These are phyloP conservation scores for Jatropha multifida DNA, from an alignment of 441 rosid species.

Conservation along the genomic window DNA sequence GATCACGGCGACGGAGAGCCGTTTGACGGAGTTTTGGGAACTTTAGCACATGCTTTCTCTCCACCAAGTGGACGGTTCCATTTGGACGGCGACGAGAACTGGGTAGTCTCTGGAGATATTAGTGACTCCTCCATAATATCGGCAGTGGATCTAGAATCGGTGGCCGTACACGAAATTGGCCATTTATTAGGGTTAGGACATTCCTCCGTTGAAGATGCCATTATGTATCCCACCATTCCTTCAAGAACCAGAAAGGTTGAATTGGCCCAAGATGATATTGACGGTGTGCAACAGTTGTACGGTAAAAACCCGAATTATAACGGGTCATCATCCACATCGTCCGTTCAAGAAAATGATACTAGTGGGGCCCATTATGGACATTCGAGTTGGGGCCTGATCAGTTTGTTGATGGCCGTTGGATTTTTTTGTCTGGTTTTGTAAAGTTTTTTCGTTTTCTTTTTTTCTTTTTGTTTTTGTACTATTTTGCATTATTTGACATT, in stretches of 20 bases:
- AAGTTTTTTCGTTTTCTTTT: constrained; percentile 10
- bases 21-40: constrained; percentile 77
- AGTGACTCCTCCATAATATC: constrained; percentile 29
- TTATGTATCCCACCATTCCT: constrained; percentile 75
- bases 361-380: constrained; percentile 21
- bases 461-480: neutral
- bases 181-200: constrained; percentile 87
- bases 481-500: neutral
- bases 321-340: constrained; percentile 30
- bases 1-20: constrained; percentile 89
- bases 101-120: constrained; percentile 56
- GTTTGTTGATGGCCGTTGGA: constrained; percentile 40
- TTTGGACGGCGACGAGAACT: constrained; percentile 67
- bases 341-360: constrained; percentile 45
- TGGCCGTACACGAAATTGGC: constrained; percentile 90
- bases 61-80: constrained; percentile 77
- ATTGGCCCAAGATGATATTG: constrained; percentile 56
- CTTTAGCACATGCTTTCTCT: constrained; percentile 89
- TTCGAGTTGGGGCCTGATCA: constrained; percentile 22
- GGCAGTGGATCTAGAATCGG: constrained; percentile 82
- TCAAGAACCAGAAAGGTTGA: constrained; percentile 59
- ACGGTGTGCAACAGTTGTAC: constrained; percentile 65
- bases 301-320: constrained; percentile 69
- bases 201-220: constrained; percentile 59
- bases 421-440: constrained; percentile 29